These are phyloP conservation scores for Plasmodium yoelii DNA, from an alignment of 169 alveolate species.

Conservation along the genomic window DNA sequence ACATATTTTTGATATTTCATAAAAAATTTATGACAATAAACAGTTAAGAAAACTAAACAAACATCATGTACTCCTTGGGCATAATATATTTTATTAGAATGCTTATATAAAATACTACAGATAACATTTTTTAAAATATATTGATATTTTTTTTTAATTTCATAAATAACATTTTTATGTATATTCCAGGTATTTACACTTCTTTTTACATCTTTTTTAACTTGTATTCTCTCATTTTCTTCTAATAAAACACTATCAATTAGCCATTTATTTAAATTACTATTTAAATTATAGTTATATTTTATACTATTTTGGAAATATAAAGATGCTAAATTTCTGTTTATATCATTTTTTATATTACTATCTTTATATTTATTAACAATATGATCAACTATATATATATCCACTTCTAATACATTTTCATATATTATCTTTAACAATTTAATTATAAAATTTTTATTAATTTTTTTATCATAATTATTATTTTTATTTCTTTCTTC, in stretches of 20 bases:
- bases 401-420: slow-evolving; percentile 52
- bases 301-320: slow-evolving; percentile 62
- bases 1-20: slow-evolving; percentile 65
- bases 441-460: slow-evolving; percentile 52
- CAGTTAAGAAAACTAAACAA: slow-evolving; percentile 69
- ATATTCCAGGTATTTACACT: slow-evolving; percentile 74
- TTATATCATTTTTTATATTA: background rate
- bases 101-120: slow-evolving; percentile 71
- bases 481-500: slow-evolving; percentile 19
- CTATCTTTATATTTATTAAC: slow-evolving; percentile 22
- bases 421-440: slow-evolving; percentile 48
- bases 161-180: slow-evolving; percentile 57
- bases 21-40: slow-evolving; percentile 58
- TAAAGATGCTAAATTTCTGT: background rate
- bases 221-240: slow-evolving; percentile 63
- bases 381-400: slow-evolving; percentile 65
- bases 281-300: slow-evolving; percentile 52
- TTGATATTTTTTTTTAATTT: slow-evolving; percentile 67
- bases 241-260: slow-evolving; percentile 65
- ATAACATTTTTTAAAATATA: slow-evolving; percentile 72
- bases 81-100: slow-evolving; percentile 61
- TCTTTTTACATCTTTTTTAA: slow-evolving; percentile 68
- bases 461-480: slow-evolving; percentile 29
- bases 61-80: slow-evolving; percentile 77
- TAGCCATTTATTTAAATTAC: slow-evolving; percentile 52